Conservation (phyloP, 2,329 filamentous ascomycete species). For the Exophiala sp. region DNA sequence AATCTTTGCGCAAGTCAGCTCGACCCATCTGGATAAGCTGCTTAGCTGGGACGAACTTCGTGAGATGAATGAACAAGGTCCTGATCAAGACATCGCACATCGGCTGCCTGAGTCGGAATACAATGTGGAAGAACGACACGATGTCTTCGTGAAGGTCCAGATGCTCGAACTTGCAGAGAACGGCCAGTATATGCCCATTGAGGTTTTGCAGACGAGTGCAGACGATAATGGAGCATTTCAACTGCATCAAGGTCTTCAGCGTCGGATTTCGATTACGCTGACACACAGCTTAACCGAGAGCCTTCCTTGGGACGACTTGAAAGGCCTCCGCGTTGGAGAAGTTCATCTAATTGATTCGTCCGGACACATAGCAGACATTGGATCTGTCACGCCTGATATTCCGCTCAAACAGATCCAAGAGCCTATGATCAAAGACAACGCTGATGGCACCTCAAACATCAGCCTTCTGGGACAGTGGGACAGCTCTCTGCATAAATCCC, state of each 20-base stretch:
- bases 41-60: constrained; percentile 99
- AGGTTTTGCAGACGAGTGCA: constrained; percentile 81
- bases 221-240: constrained; percentile 90
- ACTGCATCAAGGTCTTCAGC: constrained; percentile 88
- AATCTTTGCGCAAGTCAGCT: constrained; percentile 84
- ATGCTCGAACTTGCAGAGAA: constrained; percentile 88
- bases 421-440: constrained; percentile 77
- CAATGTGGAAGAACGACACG: constrained; percentile 87
- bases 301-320: constrained; percentile 83
- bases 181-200: constrained; percentile 86
- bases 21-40: constrained; percentile 94
- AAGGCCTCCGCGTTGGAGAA: constrained; percentile 70
- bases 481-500: constrained; percentile 83
- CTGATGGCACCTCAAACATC: constrained; percentile 84
- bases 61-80: constrained; percentile 58
- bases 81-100: constrained; percentile 53
- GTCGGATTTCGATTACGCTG: constrained; percentile 81
- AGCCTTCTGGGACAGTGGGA: constrained; percentile 94
- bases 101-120: constrained; percentile 89
- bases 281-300: constrained; percentile 86
- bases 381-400: constrained; percentile 68
- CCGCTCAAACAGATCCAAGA: constrained; percentile 71
- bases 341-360: constrained; percentile 79
- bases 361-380: constrained; percentile 79
- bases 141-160: constrained; percentile 83